A percentile compares a stretch with the other conserved stretches of the same genome.
These are phyloP conservation scores for Penicillium crystallinum DNA, from an alignment of 495 filamentous ascomycete genomes.

Conservation along the genomic window DNA sequence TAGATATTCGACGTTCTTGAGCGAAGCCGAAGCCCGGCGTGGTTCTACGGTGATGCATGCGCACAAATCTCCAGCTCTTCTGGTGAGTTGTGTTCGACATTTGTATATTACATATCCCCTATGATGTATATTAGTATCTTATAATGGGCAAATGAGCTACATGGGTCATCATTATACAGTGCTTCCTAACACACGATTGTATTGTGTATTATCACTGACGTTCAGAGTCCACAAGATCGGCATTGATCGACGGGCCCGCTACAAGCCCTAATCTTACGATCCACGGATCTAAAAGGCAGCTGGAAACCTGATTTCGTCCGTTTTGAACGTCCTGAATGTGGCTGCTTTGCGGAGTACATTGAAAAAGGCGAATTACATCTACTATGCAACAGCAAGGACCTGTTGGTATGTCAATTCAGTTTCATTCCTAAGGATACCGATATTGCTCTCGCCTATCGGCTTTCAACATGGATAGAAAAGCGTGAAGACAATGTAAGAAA, in stretches of 20 bases:
- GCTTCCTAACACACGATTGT: background rate
- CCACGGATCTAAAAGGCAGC: no score
- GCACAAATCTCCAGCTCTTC: background rate
- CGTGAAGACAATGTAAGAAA: background rate
- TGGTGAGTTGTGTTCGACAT: background rate
- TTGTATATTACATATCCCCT: background rate
- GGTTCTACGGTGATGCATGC: background rate
- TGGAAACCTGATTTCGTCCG: no score
- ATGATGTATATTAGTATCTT: background rate
- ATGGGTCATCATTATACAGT: background rate
- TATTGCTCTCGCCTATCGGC: background rate
- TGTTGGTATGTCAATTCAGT: background rate
- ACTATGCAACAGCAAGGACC: no score
- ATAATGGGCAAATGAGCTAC: background rate
- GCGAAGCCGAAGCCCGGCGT: background rate
- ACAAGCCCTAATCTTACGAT: background rate
- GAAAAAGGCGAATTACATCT: no score
- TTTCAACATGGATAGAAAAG: background rate
- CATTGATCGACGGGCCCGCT: background rate
- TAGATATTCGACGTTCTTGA: background rate
- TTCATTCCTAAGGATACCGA: background rate
- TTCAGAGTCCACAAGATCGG: background rate
- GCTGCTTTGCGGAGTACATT: no score
- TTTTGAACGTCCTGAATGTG: no score
- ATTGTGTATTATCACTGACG: no score